A percentile compares a stretch with the other conserved stretches of the same genome.
Evolutionary conservation across 176 grass and related monocot species (phyloP).

Genomic region (Oryza meyeriana): DNA sequence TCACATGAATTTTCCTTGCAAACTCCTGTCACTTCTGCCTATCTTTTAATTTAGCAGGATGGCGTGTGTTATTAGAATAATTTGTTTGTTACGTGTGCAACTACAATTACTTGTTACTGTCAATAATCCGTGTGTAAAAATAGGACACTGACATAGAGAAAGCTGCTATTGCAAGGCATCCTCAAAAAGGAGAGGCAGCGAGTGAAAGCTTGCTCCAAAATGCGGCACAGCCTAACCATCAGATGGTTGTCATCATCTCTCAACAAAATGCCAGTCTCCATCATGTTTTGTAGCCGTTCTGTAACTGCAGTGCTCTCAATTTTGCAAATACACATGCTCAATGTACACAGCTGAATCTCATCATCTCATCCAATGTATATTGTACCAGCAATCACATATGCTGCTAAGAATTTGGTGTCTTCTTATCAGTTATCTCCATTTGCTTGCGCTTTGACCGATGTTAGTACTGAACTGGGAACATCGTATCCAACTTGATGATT

Average conservation of each 20-base stretch:
- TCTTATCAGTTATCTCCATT: neutral
- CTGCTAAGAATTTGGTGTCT: neutral
- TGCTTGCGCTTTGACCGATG: neutral
- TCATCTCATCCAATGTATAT: neutral
- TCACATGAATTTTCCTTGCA: neutral
- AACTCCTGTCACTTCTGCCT: no score
- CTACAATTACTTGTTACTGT: neutral
- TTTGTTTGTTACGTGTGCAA: neutral
- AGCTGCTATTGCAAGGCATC: conserved; percentile 28
- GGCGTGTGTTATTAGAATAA: neutral
- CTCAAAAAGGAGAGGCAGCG: conserved; percentile 31
- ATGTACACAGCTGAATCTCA: neutral
- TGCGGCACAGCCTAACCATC: conserved; percentile 1
- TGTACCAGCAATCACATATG: neutral
- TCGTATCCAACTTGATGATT: neutral
- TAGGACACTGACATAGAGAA: neutral
- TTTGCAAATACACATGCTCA: neutral
- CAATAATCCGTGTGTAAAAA: conserved; percentile 1
- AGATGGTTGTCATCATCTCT: neutral
- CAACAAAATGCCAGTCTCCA: conserved; percentile 15
- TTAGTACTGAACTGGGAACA: neutral
- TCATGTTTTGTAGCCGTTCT: conserved; percentile 3
- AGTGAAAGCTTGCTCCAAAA: conserved; percentile 37
- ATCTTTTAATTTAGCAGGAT: no score
- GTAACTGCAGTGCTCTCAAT: neutral